These are phyloP conservation scores for Pythium aquatile DNA, from an alignment of 352 stramenopile species.

Conservation along the genomic window DNA sequence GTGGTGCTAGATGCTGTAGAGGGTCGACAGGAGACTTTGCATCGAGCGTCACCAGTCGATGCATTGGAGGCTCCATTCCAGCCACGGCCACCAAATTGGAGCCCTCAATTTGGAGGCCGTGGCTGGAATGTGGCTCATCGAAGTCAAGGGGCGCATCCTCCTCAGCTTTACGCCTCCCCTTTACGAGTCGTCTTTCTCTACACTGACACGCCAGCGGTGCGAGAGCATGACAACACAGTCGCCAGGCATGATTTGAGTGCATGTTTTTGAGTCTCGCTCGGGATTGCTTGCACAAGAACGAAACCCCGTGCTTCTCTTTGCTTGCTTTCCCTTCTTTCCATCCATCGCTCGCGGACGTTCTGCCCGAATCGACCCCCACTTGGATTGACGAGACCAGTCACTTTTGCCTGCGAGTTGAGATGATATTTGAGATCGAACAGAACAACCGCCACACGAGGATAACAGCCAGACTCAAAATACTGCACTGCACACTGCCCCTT, in stretches of 20 bases:
- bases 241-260: slow-evolving; percentile 11
- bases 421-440: not conserved
- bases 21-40: too few relatives aligned
- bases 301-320: too few relatives aligned
- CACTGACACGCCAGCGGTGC: slow-evolving; percentile 18
- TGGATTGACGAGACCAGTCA: not conserved
- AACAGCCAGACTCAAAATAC: not conserved
- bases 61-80: too few relatives aligned
- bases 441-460: not conserved
- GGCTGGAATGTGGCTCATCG: too few relatives aligned
- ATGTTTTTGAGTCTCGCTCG: too few relatives aligned
- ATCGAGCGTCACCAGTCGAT: too few relatives aligned
- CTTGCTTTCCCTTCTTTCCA: not conserved
- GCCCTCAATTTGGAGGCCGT: too few relatives aligned
- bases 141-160: slow-evolving; percentile 10
- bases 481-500: too few relatives aligned
- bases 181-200: slow-evolving; percentile 17
- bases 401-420: not conserved
- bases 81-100: too few relatives aligned
- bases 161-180: slow-evolving; percentile 12
- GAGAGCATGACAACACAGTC: slow-evolving; percentile 4
- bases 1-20: too few relatives aligned
- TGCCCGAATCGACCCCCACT: not conserved
- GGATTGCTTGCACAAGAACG: too few relatives aligned
- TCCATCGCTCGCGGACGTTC: not conserved